Base-by-base conservation (phyloP, 2,329 filamentous ascomycete genomes). In the Diaporthe citri region DNA sequence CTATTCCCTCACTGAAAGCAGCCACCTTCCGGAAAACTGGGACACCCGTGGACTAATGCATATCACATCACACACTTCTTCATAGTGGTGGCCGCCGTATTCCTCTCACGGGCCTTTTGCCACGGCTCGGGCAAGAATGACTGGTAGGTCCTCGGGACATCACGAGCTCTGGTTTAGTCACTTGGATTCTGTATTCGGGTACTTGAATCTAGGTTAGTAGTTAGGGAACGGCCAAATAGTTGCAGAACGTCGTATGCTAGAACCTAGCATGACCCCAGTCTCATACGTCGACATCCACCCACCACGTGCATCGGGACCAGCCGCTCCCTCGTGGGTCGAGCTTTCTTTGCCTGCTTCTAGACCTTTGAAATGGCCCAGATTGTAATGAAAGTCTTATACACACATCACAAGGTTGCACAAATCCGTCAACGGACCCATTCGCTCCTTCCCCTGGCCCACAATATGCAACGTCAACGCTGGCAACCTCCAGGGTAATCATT, bases 241-340 rank as follows among this genome's bases (percentile, higher is more conserved):
- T n/a, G 25, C 15, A 34, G 43, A 48, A 34, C 2, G 48, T 51
- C 43, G 51, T n/a, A 48, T 31, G 10, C 60, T 22, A 15, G 39
- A 34, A 34, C 36, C 41, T 34, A 41, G 60, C 60, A 66, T 36
- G 62, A 36, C 43, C 62, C 62, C 62, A 66, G 62, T 66, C 62
- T 36, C 22, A 7, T 66, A 48, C 60, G 20, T 64, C 20, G 28
- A 51, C 43, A 67, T 52, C 62, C 62, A 67, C 62, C 13, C 46
- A 28, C 46, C 62, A 67, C 62, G 62, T 67, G 62, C 62, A 48
- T 9, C 62, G 62, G 41, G 28, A 51, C n/a, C 62, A 66, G 62
- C 62, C 62, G 62, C 10, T 34, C 12, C 9, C 0, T 51, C 43
- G 43, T 51, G 62, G 62, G 62, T 51, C 62, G 43, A 66, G 28